Evolutionary conservation across 129 eudicot species (phyloP).

Genomic region (Rutidosis leptorrhynchoides): DNA sequence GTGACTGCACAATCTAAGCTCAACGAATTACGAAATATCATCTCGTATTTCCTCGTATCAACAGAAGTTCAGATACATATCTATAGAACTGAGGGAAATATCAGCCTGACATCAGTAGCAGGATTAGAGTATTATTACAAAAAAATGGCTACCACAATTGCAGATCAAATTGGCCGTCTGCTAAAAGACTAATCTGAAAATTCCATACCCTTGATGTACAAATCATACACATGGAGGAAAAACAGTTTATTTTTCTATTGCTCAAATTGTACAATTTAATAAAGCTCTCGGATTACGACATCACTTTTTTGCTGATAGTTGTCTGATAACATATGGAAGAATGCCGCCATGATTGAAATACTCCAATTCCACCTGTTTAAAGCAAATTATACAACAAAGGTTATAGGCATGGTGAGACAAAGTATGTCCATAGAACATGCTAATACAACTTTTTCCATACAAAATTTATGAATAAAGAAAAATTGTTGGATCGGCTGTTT

Average conservation of each 20-base stretch:
- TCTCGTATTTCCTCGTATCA: not conserved
- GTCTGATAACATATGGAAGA: conserved; percentile 73
- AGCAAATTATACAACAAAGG: not conserved
- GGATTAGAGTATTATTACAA: conserved; percentile 26
- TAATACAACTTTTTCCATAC: not conserved
- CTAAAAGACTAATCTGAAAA: conserved; percentile 14
- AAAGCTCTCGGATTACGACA: conserved; percentile 11
- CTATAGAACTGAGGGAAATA: conserved; percentile 9
- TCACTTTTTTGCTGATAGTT: conserved; percentile 42
- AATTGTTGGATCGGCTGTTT: not conserved
- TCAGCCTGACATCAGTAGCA: conserved; percentile 9
- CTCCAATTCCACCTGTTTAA: conserved; percentile 67
- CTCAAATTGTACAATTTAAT: conserved; percentile 33
- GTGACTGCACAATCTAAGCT: too few species aligned
- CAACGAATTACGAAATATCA: too few species aligned
- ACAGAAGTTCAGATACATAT: not conserved
- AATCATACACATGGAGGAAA: conserved; percentile 20
- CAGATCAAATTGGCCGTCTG: conserved; percentile 14
- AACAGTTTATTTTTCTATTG: conserved; percentile 32
- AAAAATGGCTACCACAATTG: conserved; percentile 24
- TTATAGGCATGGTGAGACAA: not conserved
- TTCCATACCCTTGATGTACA: conserved; percentile 14
- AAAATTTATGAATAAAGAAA: not conserved
- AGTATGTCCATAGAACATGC: not conserved
- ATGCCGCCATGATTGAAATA: conserved; percentile 87